phyloP scores from a whole-genome alignment of 495 filamentous ascomycete genomes.

The Daldinia childiae region DNA sequence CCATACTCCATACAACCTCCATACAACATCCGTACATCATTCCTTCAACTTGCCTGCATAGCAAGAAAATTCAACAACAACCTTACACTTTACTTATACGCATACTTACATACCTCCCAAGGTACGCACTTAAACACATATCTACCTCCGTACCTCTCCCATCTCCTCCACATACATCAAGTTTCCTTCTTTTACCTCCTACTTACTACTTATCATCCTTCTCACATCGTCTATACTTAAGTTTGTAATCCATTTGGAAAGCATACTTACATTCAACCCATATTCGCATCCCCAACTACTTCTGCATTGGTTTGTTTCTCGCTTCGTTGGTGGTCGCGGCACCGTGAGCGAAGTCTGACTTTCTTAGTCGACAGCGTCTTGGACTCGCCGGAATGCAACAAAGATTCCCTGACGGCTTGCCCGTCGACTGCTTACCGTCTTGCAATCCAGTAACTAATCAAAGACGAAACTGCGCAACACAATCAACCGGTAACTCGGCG shows the following conservation, averaged over 20 bases:
- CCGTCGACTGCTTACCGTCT: conserved; percentile 21
- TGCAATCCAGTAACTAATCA: background rate
- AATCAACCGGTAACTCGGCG: conserved; percentile 26
- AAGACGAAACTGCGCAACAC: conserved; percentile 28
- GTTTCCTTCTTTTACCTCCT: background rate
- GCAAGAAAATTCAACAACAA: background rate
- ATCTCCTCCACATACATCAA: background rate
- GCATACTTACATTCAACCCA: background rate
- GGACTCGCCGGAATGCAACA: conserved; percentile 31
- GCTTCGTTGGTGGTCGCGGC: background rate
- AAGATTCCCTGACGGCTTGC: conserved; percentile 23
- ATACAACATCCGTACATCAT: background rate
- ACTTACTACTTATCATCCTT: background rate
- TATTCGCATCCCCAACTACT: background rate
- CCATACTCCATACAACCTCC: background rate
- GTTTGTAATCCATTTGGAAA: background rate
- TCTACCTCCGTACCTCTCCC: background rate
- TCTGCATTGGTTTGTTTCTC: background rate
- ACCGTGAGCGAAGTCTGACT: conserved; percentile 1
- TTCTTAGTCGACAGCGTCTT: background rate
- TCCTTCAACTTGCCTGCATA: background rate
- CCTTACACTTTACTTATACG: background rate
- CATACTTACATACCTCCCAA: background rate
- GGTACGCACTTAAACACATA: background rate
- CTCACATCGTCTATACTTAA: background rate